Base-by-base conservation (phyloP, 148 eudicot genomes). In the Silene uniflora region DNA sequence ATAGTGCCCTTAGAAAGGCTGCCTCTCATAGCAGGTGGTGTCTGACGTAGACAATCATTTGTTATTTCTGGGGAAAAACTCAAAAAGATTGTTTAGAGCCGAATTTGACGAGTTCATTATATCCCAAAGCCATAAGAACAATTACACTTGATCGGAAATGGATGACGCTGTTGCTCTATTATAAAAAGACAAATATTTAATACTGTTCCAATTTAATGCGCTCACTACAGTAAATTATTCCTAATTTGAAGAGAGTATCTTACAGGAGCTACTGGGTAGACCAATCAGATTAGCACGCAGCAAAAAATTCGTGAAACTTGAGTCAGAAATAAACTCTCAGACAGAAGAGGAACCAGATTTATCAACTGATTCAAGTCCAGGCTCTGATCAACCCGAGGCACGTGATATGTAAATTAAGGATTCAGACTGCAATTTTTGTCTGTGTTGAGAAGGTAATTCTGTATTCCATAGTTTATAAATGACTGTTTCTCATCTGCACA, bases 251-350 rank as follows among this genome's bases (percentile, higher is more conserved):
- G 13, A 3, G 5, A 8, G 63, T 72, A 32, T 80, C 42, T 87
- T 81, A 69, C 81, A 93, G 98, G 83, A 78, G 75, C 81, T 94
- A 73, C 82, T 90, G 89, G 98, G 90, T 32, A 89, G 96, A 73
- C 78, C 84, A 47, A 81, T 94, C 81, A 81, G 90, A 77, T 84
- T 94, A 67, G 96, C 83, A 64, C 90, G 69, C 21, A 90, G 97
- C 78, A 90, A 72, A 73, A 83, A 71, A 73, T 90, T 89, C 79
- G 86, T 91, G 85, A 91, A 90, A 79, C 79, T 78, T 74, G 85
- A 66, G 76, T 81, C 89, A 25, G 88, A 90, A 81, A 61, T 63
- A 16, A 74, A 67, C 67, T 32, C 86, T 17, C 69, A 83, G 69
- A 55, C 88, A n/a, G 85, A 87, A 68, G 83, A 71, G 24, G 81